A percentile compares a stretch with the other conserved stretches of the same genome.
phyloP scores from a whole-genome alignment of 768 basidiomycete genomes.

The Lentinula guzmanii region DNA sequence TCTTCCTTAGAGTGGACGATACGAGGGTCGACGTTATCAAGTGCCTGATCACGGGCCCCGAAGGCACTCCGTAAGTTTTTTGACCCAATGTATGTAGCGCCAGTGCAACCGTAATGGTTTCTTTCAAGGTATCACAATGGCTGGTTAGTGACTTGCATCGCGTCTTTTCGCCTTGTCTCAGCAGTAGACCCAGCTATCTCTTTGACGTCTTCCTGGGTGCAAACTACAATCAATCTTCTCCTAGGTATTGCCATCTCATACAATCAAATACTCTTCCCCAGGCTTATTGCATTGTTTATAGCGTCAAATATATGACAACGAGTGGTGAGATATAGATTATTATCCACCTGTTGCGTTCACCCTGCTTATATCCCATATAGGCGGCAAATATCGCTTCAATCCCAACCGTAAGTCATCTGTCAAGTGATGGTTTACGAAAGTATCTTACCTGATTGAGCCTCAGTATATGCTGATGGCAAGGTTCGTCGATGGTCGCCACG shows the following conservation, averaged over 20 bases:
- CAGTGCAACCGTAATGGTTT: slow-evolving; percentile 6
- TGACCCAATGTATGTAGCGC: background rate
- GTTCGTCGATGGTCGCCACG: slow-evolving; percentile 73
- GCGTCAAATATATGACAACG: slow-evolving; percentile 62
- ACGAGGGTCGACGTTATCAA: slow-evolving; percentile 89
- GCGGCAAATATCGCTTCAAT: slow-evolving; percentile 87
- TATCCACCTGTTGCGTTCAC: background rate
- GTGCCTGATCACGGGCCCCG: slow-evolving; percentile 86
- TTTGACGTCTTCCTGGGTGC: slow-evolving; percentile 94
- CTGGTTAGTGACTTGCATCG: slow-evolving; percentile 46
- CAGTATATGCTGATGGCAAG: slow-evolving; percentile 63
- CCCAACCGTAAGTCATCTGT: slow-evolving; percentile 89
- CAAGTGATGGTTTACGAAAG: background rate
- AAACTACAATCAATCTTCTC: slow-evolving; percentile 84
- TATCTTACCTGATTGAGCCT: background rate
- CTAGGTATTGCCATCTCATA: slow-evolving; percentile 24
- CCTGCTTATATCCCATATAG: slow-evolving; percentile 32
- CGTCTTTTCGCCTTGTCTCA: background rate
- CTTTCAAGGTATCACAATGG: slow-evolving; percentile 76
- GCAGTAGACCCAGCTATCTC: slow-evolving; percentile 38
- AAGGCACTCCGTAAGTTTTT: slow-evolving; percentile 79
- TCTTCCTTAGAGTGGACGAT: slow-evolving; percentile 90
- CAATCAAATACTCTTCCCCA: background rate
- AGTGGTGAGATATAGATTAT: background rate
- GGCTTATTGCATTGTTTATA: slow-evolving; percentile 6